These are phyloP conservation scores for Saccharomycopsis javanensis DNA, from an alignment of 805 yeast genomes.

Conservation along the genomic window DNA sequence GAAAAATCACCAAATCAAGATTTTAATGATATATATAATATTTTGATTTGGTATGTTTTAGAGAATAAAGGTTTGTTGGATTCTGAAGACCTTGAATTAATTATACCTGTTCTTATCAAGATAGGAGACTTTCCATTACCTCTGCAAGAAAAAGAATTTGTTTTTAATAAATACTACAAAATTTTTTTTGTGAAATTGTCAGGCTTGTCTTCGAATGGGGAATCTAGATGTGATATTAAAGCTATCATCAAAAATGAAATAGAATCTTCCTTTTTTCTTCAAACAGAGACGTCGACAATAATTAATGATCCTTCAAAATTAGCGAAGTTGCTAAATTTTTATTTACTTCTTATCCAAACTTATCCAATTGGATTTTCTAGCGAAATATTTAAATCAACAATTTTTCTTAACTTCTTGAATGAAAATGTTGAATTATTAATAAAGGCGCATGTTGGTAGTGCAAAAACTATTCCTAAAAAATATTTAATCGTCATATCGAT, in stretches of 20 bases:
- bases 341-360: slow-evolving; percentile 8
- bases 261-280: slow-evolving; percentile 4
- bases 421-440: slow-evolving; percentile 6
- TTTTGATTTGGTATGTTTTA: not conserved
- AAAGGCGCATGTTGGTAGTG: not conserved
- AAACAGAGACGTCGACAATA: not conserved
- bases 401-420: slow-evolving; percentile 12
- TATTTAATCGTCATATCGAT: not conserved
- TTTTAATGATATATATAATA: not conserved
- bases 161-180: not conserved
- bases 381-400: slow-evolving; percentile 7
- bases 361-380: slow-evolving; percentile 7
- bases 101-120: not conserved
- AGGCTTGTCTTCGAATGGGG: not conserved
- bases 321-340: slow-evolving; percentile 7
- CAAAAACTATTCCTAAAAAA: not conserved
- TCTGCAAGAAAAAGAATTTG: not conserved
- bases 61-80: not conserved
- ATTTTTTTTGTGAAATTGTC: not conserved
- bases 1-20: not conserved
- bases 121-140: not conserved
- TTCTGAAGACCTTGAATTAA: not conserved
- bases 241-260: slow-evolving; percentile 4
- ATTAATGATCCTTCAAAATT: not conserved
- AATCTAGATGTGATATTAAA: not conserved